Evolutionary conservation across 2,329 filamentous ascomycete genomes (phyloP), one percentile per base, ranked within the genome.

Genomic region (Sphaerulina musiva): DNA sequence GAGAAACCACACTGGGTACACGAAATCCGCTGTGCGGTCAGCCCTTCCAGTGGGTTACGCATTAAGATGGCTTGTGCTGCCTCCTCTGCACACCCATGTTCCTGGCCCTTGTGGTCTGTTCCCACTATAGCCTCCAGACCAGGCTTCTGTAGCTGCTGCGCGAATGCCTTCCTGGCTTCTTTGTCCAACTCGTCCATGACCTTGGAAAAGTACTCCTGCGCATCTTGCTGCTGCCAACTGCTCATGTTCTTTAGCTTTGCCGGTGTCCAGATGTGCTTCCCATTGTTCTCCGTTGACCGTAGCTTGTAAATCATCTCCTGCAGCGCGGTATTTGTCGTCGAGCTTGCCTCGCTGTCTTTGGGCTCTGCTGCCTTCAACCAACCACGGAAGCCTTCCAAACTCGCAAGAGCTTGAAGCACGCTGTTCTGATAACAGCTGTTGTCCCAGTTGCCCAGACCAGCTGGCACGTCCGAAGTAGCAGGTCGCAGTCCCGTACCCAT

Each of bases 401-500:
- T 80, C 14, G 80, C 78, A 31, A 97, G 65, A 31, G 75, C 76
- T 59, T 73, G 69, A 9, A 98, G 82, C 17, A 96, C 85, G 68
- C 91, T 96, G 71, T 98, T 98, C 71, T 97, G 93, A 70, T 95
- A 98, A 75, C 93, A 97, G 1, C 90, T 95, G 69, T 96, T 95
- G 74, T 95, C 89, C 74, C 84, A 85, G 69, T 98, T 98, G 8
- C 89, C 89, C 50, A 97, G 74, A 0, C 93, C 93, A 1, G 76
- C 68, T 11, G 76, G 76, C 10, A 66, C 69, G 53, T 69, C 64
- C 9, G 64, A 66, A n/a, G 56, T 60, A 14, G 55, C 48, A 1
- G 51, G 47, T n/a, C 53, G 64, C 26, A 60, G 38, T 41, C 55
- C 53, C 4, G 53, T 29, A 2, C 46, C 59, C 46, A 46, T 52